Percentiles rank a stretch among this genome's conserved stretches.
Conservation (phyloP, 2,329 filamentous ascomycete species). For the Ascochyta rabiei region DNA sequence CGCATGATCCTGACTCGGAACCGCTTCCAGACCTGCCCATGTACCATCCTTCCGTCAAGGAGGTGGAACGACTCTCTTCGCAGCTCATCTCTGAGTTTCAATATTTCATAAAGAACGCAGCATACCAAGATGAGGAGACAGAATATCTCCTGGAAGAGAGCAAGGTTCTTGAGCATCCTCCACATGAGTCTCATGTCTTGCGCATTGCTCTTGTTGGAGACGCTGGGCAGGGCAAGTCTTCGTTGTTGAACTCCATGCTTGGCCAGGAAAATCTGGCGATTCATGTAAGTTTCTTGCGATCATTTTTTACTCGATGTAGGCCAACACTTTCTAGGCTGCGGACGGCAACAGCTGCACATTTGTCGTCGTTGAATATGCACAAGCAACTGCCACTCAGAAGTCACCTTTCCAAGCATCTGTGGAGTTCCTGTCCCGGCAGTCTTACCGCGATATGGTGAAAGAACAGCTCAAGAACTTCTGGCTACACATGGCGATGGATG, state of each 20-base stretch:
- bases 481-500: neutral
- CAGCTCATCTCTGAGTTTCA: constrained; percentile 1
- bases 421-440: neutral
- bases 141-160: constrained; percentile 9
- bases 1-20: constrained; percentile 17
- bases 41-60: constrained; percentile 23
- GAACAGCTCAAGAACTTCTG: constrained; percentile 4
- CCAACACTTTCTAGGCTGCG: constrained; percentile 9
- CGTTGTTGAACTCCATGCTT: constrained; percentile 21
- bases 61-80: constrained; percentile 3
- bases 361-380: constrained; percentile 1
- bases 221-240: constrained; percentile 27
- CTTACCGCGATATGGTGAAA: neutral
- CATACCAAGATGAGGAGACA: constrained; percentile 5
- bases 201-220: constrained; percentile 24
- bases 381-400: neutral
- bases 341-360: constrained; percentile 5
- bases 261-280: constrained; percentile 15
- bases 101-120: neutral
- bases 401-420: neutral
- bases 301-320: neutral
- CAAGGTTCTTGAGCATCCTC: neutral
- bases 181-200: constrained; percentile 1
- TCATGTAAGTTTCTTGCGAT: constrained; percentile 13
- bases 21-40: constrained; percentile 18